These are phyloP conservation scores for Sistotremastrum suecicum DNA, from an alignment of 768 basidiomycete species.

Conservation along the genomic window DNA sequence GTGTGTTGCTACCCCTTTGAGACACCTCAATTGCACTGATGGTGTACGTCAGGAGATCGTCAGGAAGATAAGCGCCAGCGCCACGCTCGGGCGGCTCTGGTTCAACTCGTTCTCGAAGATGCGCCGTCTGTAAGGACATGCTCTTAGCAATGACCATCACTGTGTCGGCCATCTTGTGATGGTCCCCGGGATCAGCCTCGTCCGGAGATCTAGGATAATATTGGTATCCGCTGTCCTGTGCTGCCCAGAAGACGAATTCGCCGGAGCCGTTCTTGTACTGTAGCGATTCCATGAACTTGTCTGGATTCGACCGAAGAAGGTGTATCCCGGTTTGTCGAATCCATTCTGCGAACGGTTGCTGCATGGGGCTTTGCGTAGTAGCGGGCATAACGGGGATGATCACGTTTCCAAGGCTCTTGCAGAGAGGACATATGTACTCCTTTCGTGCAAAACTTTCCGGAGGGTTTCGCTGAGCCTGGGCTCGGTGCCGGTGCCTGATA, in stretches of 20 bases:
- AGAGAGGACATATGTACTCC: slow-evolving; percentile 93
- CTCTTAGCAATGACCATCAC: slow-evolving; percentile 66
- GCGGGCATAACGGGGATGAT: slow-evolving; percentile 62
- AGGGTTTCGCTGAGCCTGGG: slow-evolving; percentile 84
- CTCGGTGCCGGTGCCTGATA: slow-evolving; percentile 73
- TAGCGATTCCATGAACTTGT: slow-evolving; percentile 52
- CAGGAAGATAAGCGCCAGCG: slow-evolving; percentile 78
- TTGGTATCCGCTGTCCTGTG: slow-evolving; percentile 61
- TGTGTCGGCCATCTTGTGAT: slow-evolving; percentile 76
- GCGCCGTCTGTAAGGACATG: slow-evolving; percentile 72
- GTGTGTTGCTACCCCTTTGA: slow-evolving; percentile 47
- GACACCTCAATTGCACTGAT: slow-evolving; percentile 69
- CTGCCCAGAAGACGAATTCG: slow-evolving; percentile 82
- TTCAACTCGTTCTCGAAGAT: slow-evolving; percentile 64
- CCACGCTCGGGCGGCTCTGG: slow-evolving; percentile 65
- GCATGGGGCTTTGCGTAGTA: slow-evolving; percentile 29
- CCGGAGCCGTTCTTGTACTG: slow-evolving; percentile 73
- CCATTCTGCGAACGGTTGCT: slow-evolving; percentile 65
- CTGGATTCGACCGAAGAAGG: slow-evolving; percentile 73
- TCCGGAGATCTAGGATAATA: slow-evolving; percentile 38
- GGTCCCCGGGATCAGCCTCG: slow-evolving; percentile 38
- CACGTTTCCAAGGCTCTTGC: slow-evolving; percentile 92
- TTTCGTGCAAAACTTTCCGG: slow-evolving; percentile 88
- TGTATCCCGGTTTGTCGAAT: slow-evolving; percentile 81
- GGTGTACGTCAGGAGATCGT: slow-evolving; percentile 84